These are phyloP conservation scores for Xanthoceras sorbifolium DNA, from an alignment of 345 rosid species.

Conservation along the genomic window DNA sequence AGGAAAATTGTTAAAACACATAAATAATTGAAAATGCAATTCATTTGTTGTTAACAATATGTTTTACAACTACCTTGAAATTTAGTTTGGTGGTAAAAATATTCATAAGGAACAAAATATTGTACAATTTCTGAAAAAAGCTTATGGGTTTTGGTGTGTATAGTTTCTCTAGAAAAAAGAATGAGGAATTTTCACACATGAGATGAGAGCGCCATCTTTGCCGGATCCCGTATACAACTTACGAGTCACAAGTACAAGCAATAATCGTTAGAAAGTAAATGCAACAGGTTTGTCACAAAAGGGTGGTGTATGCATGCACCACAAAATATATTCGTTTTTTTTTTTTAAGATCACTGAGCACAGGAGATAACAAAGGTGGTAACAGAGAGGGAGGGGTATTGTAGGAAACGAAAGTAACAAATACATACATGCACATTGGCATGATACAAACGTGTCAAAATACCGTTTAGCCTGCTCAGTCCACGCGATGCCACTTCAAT, in stretches of 20 bases:
- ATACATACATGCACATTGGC: neutral
- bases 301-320: neutral
- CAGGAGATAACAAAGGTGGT: neutral
- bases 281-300: neutral
- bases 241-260: neutral
- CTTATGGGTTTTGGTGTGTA: neutral
- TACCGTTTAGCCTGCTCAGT: neutral
- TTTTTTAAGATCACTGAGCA: neutral
- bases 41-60: neutral
- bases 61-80: no score
- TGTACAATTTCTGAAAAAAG: neutral
- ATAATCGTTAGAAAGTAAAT: neutral
- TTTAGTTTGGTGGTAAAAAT: no score
- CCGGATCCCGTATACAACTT: neutral
- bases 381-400: neutral
- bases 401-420: neutral
- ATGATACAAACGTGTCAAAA: constrained; percentile 1
- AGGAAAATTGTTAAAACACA: no score
- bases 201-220: neutral
- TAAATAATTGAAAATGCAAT: neutral
- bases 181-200: constrained; percentile 2
- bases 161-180: neutral
- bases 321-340: neutral
- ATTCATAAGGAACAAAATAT: no score
- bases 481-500: neutral